Evolutionary conservation across 2,329 filamentous ascomycete species (phyloP).

Genomic region (Trichoderma afroharzianum): DNA sequence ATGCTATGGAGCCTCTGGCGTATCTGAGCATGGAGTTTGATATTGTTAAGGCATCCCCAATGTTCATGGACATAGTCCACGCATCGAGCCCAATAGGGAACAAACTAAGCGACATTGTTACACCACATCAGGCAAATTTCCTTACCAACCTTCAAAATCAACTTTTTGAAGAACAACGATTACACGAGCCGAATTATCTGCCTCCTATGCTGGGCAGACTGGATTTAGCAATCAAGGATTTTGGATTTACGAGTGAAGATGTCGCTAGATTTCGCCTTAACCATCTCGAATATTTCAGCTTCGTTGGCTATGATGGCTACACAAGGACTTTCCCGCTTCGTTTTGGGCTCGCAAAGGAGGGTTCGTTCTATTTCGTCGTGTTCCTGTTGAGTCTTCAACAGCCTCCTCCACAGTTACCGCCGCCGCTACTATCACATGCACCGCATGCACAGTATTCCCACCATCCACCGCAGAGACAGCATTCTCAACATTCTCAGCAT

Average conservation of each 20-base stretch:
- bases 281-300: conserved; percentile 53
- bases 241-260: conserved; percentile 53
- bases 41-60: conserved; percentile 52
- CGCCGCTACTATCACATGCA: background rate
- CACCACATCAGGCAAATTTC: conserved; percentile 49
- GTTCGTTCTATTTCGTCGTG: conserved; percentile 61
- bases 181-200: conserved; percentile 59
- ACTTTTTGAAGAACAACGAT: conserved; percentile 55
- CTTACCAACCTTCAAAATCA: conserved; percentile 47
- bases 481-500: background rate
- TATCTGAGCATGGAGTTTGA: conserved; percentile 58
- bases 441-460: background rate
- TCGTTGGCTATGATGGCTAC: conserved; percentile 50
- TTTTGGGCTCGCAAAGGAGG: conserved; percentile 56
- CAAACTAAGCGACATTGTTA: conserved; percentile 53
- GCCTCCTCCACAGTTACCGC: conserved; percentile 41
- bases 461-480: conserved; percentile 20
- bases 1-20: conserved; percentile 50
- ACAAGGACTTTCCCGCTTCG: conserved; percentile 48
- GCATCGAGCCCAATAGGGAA: conserved; percentile 44
- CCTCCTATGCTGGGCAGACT: conserved; percentile 60
- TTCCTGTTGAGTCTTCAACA: conserved; percentile 41
- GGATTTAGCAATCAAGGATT: conserved; percentile 51
- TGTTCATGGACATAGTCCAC: conserved; percentile 55
- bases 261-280: conserved; percentile 50